A percentile compares a stretch with the other conserved stretches of the same genome.
phyloP scores from a whole-genome alignment of 192 early-diverging fungal species.

The Fimicolochytrium jonesii region DNA sequence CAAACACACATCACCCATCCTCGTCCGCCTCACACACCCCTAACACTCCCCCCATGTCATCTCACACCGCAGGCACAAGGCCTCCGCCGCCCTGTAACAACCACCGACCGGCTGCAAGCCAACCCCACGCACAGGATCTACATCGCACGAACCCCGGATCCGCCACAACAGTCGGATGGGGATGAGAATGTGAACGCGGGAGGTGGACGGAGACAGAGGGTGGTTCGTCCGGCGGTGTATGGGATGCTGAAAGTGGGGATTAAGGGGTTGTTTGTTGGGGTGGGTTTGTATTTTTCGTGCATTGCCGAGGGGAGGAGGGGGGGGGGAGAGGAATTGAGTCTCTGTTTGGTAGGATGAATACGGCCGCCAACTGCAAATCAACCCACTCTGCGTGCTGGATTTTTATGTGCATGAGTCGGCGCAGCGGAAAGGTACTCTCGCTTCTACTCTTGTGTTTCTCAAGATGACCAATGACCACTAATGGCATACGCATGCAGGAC shows the following conservation, averaged over 20 bases:
- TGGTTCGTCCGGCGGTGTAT: slow-evolving; percentile 18
- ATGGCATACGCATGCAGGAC: slow-evolving; percentile 13
- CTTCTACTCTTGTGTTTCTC: neutral
- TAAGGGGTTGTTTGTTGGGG: slow-evolving; percentile 42
- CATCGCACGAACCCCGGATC: slow-evolving; percentile 27
- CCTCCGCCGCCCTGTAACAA: slow-evolving; percentile 38
- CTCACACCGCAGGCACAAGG: slow-evolving; percentile 34
- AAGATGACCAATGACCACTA: neutral
- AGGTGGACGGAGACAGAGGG: too few species aligned
- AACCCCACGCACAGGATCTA: slow-evolving; percentile 41
- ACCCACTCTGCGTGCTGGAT: slow-evolving; percentile 47
- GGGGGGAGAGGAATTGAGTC: too few species aligned
- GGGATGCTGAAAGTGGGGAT: slow-evolving; percentile 46
- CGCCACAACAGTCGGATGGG: neutral
- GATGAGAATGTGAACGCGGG: too few species aligned
- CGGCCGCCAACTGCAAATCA: slow-evolving; percentile 32
- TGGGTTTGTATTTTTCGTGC: too few species aligned
- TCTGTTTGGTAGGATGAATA: slow-evolving; percentile 39
- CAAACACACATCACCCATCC: neutral
- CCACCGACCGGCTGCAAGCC: slow-evolving; percentile 24
- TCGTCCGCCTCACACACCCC: neutral
- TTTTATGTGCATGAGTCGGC: slow-evolving; percentile 42
- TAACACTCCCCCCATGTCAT: neutral
- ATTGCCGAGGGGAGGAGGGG: too few species aligned
- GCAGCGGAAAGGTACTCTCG: slow-evolving; percentile 34